Base-by-base conservation (phyloP, 2,329 filamentous ascomycete genomes). In the Phialocephala subalpina region DNA sequence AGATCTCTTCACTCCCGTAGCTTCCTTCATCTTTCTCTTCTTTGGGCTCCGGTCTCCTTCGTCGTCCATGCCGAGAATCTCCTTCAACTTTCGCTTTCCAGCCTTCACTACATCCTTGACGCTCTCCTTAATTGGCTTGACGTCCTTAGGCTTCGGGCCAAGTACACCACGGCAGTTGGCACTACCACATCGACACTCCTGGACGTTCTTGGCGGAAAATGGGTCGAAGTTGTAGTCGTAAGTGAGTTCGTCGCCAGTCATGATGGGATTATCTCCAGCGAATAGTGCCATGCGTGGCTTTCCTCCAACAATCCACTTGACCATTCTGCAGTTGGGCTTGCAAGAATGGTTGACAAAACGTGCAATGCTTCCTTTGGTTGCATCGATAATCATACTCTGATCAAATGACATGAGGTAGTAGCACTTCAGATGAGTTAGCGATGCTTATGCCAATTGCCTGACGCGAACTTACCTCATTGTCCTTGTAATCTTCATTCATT, bases 341-440 rank as follows among this genome's bases (percentile, higher is more conserved):
- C 96, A 99, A 20, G 94, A 97, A 78, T 99, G 96, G 77, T 99
- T 99, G 77, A 99, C 94, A 78, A 99, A 99, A 63, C 96, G 92
- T 74, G 96, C 95, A 79, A 98, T 97, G 71, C 93, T 97, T 74
- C 96, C 96, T 63, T 93, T 93, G 33, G 94, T 97, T 38, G 95
- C 96, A 81, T 99, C 96, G 70, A 99, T 97, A 74, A 98, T 97
- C 89, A 98, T 96, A 79, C 97, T 96, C 78, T 97, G 94, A 76
- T 98, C 94, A 77, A 98, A 97, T 63, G 93, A 94, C 96, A 99
- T 99, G 58, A 99, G 84, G 78, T 99, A 99, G 79, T 97, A 98
- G 80, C 94, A 97, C 92, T 97, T 72, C 14, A 16, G 35, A 22
- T 52, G 16, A 38, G 40, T 73, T 67, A 74, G 68, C 55, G 49